These are phyloP conservation scores for Neurospora sp. DNA, from an alignment of 2,329 filamentous ascomycete species.

Conservation along the genomic window DNA sequence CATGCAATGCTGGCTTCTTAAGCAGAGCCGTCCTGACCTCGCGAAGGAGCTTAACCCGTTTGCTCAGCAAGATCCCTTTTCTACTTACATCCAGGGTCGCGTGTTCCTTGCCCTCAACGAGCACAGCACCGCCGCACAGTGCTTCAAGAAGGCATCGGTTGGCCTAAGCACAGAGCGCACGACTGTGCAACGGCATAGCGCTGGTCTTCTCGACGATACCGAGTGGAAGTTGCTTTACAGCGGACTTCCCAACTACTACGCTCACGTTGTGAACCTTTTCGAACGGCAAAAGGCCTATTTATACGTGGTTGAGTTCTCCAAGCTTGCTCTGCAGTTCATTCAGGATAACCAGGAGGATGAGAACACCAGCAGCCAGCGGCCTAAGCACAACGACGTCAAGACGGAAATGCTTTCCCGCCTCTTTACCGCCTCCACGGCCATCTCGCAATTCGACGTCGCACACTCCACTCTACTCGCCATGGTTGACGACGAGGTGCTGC, in stretches of 20 bases:
- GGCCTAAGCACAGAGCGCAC: slow-evolving; percentile 52
- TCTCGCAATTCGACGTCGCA: slow-evolving; percentile 70
- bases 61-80: slow-evolving; percentile 48
- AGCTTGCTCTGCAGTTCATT: slow-evolving; percentile 59
- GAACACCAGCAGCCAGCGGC: slow-evolving; percentile 1
- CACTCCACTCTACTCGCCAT: slow-evolving; percentile 70
- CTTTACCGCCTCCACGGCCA: slow-evolving; percentile 72
- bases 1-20: slow-evolving; percentile 53
- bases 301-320: slow-evolving; percentile 75
- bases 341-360: slow-evolving; percentile 19
- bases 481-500: slow-evolving; percentile 54
- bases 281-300: slow-evolving; percentile 69
- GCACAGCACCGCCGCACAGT: slow-evolving; percentile 58
- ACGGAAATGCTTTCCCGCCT: slow-evolving; percentile 72
- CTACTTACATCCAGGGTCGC: slow-evolving; percentile 76
- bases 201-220: slow-evolving; percentile 62
- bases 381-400: slow-evolving; percentile 29
- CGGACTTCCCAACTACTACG: slow-evolving; percentile 75
- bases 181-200: slow-evolving; percentile 43
- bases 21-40: slow-evolving; percentile 48
- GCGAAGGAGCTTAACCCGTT: slow-evolving; percentile 48
- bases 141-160: slow-evolving; percentile 76
- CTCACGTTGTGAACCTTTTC: slow-evolving; percentile 74
- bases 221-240: slow-evolving; percentile 61
- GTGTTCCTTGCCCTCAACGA: slow-evolving; percentile 66